These are phyloP conservation scores for Xylaria sp. DNA, from an alignment of 2,329 filamentous ascomycete species.

Conservation along the genomic window DNA sequence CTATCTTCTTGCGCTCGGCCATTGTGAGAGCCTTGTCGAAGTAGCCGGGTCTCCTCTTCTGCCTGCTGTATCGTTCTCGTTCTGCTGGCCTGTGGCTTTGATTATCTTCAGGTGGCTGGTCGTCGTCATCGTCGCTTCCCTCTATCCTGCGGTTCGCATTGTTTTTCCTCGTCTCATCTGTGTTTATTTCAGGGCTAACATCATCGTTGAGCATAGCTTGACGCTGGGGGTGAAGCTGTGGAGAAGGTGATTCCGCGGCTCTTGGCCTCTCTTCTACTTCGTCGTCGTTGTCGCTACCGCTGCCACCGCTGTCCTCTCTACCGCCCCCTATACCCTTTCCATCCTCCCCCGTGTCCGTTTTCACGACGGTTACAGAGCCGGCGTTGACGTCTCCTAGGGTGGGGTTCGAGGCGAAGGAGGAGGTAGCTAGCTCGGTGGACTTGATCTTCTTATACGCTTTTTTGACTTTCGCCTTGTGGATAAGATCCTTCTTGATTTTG, in stretches of 20 bases:
- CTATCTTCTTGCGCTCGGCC: constrained; percentile 55
- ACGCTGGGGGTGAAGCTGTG: constrained; percentile 55
- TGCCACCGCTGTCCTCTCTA: not conserved
- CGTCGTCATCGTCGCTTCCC: not conserved
- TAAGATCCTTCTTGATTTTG: constrained; percentile 89
- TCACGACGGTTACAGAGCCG: constrained; percentile 33
- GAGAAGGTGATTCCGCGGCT: constrained; percentile 33
- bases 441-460: constrained; percentile 93
- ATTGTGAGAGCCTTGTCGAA: constrained; percentile 72
- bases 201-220: constrained; percentile 54
- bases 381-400: constrained; percentile 14
- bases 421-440: constrained; percentile 57
- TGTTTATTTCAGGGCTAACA: constrained; percentile 27
- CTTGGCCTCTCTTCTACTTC: constrained; percentile 39
- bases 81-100: not conserved
- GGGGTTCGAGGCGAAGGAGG: constrained; percentile 32
- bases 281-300: constrained; percentile 15
- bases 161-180: not conserved
- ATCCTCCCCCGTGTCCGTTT: constrained; percentile 3
- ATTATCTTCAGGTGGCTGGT: not conserved
- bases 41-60: constrained; percentile 59
- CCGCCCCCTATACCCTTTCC: not conserved
- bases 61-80: constrained; percentile 22
- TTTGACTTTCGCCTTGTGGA: constrained; percentile 92
- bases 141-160: not conserved